These are phyloP conservation scores for Claviceps fusiformis DNA, from an alignment of 2,329 filamentous ascomycete genomes.

Conservation along the genomic window DNA sequence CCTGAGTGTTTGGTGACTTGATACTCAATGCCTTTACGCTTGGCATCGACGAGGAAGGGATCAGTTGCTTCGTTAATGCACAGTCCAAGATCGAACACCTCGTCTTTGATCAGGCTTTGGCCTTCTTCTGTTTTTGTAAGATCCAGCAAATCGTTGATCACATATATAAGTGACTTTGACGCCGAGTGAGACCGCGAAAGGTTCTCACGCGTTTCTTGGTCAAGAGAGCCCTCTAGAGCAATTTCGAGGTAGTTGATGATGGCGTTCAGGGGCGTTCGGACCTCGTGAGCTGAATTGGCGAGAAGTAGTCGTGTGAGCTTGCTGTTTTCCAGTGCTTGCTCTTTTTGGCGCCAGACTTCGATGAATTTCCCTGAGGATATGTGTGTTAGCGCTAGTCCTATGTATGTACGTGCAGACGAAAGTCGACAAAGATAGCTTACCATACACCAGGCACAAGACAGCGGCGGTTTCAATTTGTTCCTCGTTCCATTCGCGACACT, in stretches of 20 bases:
- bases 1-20: conserved; percentile 53
- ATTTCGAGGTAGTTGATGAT: conserved; percentile 95
- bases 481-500: conserved; percentile 77
- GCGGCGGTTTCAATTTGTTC: conserved; percentile 83
- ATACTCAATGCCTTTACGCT: conserved; percentile 61
- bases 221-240: conserved; percentile 66
- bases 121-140: conserved; percentile 81
- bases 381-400: conserved; percentile 2
- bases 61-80: conserved; percentile 69
- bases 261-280: conserved; percentile 79
- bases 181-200: conserved; percentile 75
- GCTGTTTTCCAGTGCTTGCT: conserved; percentile 68
- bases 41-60: conserved; percentile 59
- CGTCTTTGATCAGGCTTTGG: conserved; percentile 63
- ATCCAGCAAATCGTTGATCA: conserved; percentile 84
- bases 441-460: conserved; percentile 76
- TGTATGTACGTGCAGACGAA: neutral
- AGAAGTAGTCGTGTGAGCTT: conserved; percentile 66
- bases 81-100: conserved; percentile 57
- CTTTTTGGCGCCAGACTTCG: conserved; percentile 85
- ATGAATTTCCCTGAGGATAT: conserved; percentile 52
- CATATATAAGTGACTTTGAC: conserved; percentile 83
- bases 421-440: conserved; percentile 27
- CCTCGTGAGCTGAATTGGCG: conserved; percentile 83
- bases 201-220: conserved; percentile 74